Evolutionary conservation across 768 basidiomycete genomes (phyloP), one percentile per base, ranked within the genome.

Genomic region (Tylopilus felleus): DNA sequence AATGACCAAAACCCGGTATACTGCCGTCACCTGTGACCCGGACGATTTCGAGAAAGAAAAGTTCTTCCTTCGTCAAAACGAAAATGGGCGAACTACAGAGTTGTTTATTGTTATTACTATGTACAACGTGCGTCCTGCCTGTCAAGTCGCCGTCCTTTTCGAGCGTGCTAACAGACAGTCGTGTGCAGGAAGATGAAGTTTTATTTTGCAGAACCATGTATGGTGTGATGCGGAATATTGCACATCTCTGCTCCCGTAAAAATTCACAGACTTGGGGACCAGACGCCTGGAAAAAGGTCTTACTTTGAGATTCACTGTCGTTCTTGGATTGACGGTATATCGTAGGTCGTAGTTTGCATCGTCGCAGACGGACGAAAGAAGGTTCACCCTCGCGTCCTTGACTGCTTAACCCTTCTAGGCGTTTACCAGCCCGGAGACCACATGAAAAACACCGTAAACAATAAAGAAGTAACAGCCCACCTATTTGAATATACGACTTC

Each of bases 231-330:
- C 81, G 80, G 42, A 91, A 90, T 64, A 89, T 90, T 43, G 77
- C 85, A 7, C 87, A 89, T 70, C 74, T 90, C 19, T 91, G 90
- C 65, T 83, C 89, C 21, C 83, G 96, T 28, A 91, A 90, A 65
- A 88, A 88, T 55, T 93, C 90, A 10, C 90, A 92, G 62, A 97
- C 93, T 5, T 98, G 96, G 96, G 96, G 96, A 3, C 82, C 84
- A 4, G 93, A 96, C 42, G 88, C 93, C 5, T 98, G 96, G 96
- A 93, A 98, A 71, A 98, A 97, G 81, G 88, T 83, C 46, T 21
- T 33, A 28, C 45, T 8, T 16, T 33, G n/a, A 57, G 17, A 48
- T 22, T 17, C 8, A 29, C 13, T 38, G 22, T 16, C 19, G 8
- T 33, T 14, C 19, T 35, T n/a, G 8, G 8, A 13, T 44, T 65